These are phyloP conservation scores for Parathielavia appendiculata DNA, from an alignment of 495 filamentous ascomycete genomes.

Conservation along the genomic window DNA sequence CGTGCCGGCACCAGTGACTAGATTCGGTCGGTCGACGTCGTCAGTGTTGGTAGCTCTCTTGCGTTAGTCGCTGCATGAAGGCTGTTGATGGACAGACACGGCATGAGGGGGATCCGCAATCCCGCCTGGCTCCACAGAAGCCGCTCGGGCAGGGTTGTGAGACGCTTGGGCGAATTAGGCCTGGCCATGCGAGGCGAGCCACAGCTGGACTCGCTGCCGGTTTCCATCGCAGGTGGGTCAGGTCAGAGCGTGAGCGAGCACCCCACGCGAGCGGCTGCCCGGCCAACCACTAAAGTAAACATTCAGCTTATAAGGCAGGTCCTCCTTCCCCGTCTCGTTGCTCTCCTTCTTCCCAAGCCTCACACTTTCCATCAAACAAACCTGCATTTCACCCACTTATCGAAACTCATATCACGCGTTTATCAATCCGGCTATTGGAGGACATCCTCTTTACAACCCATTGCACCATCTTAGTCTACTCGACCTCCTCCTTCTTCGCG, in stretches of 20 bases:
- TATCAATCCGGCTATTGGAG: no score
- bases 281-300: constrained; percentile 10
- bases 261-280: background rate
- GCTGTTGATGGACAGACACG: background rate
- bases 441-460: background rate
- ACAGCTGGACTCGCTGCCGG: background rate
- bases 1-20: no score
- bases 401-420: background rate
- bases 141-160: background rate
- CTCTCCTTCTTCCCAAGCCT: background rate
- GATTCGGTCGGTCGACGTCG: no score
- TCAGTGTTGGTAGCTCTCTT: no score
- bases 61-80: no score
- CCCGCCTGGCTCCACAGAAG: constrained; percentile 3
- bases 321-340: background rate
- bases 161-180: background rate
- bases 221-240: background rate
- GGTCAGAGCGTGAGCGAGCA: no score
- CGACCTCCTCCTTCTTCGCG: background rate
- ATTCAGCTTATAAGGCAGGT: background rate
- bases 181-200: background rate
- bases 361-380: background rate
- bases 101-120: background rate
- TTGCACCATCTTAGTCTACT: background rate
- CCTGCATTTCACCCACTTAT: background rate